Conservation (phyloP, 2,329 filamentous ascomycete genomes). For the Xylaria sp. region DNA sequence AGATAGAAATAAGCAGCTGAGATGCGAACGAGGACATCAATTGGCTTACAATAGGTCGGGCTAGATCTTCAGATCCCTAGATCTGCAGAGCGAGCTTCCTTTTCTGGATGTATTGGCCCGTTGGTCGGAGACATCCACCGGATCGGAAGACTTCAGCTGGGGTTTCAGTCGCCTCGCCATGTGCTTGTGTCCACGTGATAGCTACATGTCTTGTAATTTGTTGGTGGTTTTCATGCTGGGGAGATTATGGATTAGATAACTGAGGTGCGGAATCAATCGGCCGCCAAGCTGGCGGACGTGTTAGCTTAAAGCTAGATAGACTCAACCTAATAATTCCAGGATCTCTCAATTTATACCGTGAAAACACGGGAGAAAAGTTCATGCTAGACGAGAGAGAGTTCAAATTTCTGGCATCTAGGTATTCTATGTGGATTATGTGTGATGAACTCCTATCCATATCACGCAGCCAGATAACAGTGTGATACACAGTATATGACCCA, state of each 20-base stretch:
- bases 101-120: constrained; percentile 20
- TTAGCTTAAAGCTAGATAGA: too few species aligned
- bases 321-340: too few species aligned
- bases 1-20: constrained; percentile 9
- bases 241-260: too few species aligned
- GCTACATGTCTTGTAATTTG: constrained; percentile 17
- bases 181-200: constrained; percentile 17
- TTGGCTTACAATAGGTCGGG: constrained; percentile 18
- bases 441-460: neutral
- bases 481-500: neutral
- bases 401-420: too few species aligned
- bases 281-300: too few species aligned
- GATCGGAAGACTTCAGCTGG: constrained; percentile 10
- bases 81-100: constrained; percentile 29
- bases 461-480: neutral
- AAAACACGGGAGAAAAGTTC: neutral
- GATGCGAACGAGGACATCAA: constrained; percentile 13
- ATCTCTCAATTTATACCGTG: neutral
- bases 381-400: neutral
- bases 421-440: too few species aligned
- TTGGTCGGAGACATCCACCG: neutral
- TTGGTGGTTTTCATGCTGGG: neutral
- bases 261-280: too few species aligned
- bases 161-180: constrained; percentile 12
- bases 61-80: constrained; percentile 18